Evolutionary conservation across 1,284 basidiomycete genomes (phyloP).

Genomic region (Grifola frondosa): DNA sequence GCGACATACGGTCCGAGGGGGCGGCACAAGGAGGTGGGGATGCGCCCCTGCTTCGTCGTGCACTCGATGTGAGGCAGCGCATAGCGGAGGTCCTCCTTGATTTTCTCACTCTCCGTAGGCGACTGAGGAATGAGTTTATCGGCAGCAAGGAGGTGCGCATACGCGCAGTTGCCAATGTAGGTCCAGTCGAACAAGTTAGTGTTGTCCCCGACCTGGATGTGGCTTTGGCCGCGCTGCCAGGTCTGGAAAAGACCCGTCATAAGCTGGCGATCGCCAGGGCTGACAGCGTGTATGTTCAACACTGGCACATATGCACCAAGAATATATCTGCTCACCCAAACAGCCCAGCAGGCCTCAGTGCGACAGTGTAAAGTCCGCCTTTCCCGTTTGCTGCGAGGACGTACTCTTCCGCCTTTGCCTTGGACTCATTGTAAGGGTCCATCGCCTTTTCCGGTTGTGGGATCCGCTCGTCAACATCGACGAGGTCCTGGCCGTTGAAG

Average conservation of each 20-base stretch:
- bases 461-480: constrained; percentile 89
- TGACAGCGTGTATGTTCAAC: too few relatives aligned
- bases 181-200: constrained; percentile 97
- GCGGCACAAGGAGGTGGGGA: constrained; percentile 77
- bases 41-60: constrained; percentile 58
- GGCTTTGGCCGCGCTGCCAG: constrained; percentile 81
- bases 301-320: too few relatives aligned
- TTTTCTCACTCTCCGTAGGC: constrained; percentile 41
- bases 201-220: constrained; percentile 94
- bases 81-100: constrained; percentile 39
- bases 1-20: constrained; percentile 79
- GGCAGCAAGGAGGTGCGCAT: constrained; percentile 92
- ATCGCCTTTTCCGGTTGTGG: constrained; percentile 74
- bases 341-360: constrained; percentile 93
- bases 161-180: constrained; percentile 94
- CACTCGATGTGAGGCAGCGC: constrained; percentile 64
- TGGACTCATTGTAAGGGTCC: constrained; percentile 97
- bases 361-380: constrained; percentile 83
- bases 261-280: constrained; percentile 90
- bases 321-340: constrained; percentile 71
- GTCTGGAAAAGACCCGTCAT: constrained; percentile 82
- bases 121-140: constrained; percentile 69
- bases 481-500: constrained; percentile 81
- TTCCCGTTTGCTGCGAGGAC: constrained; percentile 87
- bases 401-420: constrained; percentile 85